Evolutionary conservation across 345 rosid genomes (phyloP).

Genomic region (Populus pruinosa): DNA sequence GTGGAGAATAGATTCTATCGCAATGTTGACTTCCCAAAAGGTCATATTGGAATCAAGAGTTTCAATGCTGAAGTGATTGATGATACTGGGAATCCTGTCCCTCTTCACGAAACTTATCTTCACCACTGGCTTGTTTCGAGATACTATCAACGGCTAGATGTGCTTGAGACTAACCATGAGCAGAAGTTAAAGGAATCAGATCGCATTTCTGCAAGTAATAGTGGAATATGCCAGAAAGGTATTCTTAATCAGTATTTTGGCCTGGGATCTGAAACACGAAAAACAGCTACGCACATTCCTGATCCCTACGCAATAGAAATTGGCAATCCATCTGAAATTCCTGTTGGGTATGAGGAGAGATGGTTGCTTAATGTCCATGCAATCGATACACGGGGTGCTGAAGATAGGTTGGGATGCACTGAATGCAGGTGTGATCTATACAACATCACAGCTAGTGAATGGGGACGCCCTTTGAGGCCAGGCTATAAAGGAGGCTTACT

Average conservation of each 20-base stretch:
- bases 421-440: slow-evolving; percentile 77
- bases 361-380: slow-evolving; percentile 86
- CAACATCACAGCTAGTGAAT: slow-evolving; percentile 55
- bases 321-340: slow-evolving; percentile 57
- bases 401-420: slow-evolving; percentile 65
- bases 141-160: slow-evolving; percentile 38
- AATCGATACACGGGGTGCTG: slow-evolving; percentile 78
- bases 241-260: slow-evolving; percentile 58
- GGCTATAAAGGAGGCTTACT: slow-evolving; percentile 61
- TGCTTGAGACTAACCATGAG: background rate
- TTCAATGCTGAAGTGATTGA: slow-evolving; percentile 70
- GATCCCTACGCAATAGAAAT: slow-evolving; percentile 85
- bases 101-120: slow-evolving; percentile 78
- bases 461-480: slow-evolving; percentile 46
- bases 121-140: slow-evolving; percentile 73
- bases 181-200: slow-evolving; percentile 20
- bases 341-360: slow-evolving; percentile 61
- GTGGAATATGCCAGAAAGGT: slow-evolving; percentile 56
- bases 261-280: slow-evolving; percentile 80
- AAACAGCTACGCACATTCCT: slow-evolving; percentile 56
- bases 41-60: slow-evolving; percentile 71
- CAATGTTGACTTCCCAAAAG: slow-evolving; percentile 68
- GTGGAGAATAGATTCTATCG: slow-evolving; percentile 46
- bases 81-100: slow-evolving; percentile 56
- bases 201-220: slow-evolving; percentile 32